Evolutionary conservation across 1,139 yeast genomes (phyloP), one percentile per base, ranked within the genome.

Genomic region (Wickerhamiella infanticola): DNA sequence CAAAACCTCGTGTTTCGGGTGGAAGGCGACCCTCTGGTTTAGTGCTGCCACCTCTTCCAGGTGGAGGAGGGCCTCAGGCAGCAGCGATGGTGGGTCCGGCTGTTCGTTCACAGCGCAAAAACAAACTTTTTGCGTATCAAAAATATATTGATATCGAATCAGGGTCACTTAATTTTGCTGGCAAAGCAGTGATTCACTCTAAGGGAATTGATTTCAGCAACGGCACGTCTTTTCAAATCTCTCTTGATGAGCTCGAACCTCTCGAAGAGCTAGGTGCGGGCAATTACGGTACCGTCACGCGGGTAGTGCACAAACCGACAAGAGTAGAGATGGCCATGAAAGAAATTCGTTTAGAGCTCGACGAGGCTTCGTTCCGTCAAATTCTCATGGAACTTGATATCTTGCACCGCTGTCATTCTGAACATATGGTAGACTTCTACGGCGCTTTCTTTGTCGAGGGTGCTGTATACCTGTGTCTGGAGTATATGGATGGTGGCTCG

Each of bases 381-480:
- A 90, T 90, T 54, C 69, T 90, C 55, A 90, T 90, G 97, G 98
- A 90, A 63, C 69, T 90, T 54, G 97, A 90, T 58, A 81, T 88
- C 45, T 71, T 90, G 53, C 97, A 90, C 65, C 83, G 82, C 58
- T 88, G 97, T 66, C 76, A 74, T 52, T 80, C 94, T 6, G 94
- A 94, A 2, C 85, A 75, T 61, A 86, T 90, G 60, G 95, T 90
- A 44, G 96, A 88, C 58, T 90, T 90, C 57, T 90, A 83, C 60
- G 97, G 98, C 37, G 98, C 97, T 0, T 90, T 90, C 58, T 90
- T 90, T 59, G 88, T 84, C 39, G 98, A 90, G 64, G 96, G 97
- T 41, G 95, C 96, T 0, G 98, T 90, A 39, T 90, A 88, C 66
- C 86, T 93, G 83, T 90, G 98, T 65, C 90, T 90, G 75, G 99